phyloP scores from a whole-genome alignment of 768 basidiomycete genomes.

The Dictyophora rubrovolvata region DNA sequence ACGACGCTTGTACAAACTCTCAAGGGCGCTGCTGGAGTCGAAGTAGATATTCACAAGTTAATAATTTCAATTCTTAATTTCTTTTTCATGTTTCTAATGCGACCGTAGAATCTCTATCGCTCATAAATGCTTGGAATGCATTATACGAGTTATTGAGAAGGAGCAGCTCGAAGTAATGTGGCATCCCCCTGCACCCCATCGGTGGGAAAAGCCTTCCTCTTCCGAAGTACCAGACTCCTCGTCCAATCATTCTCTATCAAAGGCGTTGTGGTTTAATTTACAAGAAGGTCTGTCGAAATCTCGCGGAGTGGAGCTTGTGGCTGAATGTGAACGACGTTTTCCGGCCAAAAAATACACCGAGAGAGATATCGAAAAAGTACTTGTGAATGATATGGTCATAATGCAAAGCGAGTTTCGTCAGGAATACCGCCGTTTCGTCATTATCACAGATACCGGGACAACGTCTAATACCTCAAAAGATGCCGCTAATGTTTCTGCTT shows the following conservation, averaged over 20 bases:
- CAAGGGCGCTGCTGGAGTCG: neutral
- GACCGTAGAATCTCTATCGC: constrained; percentile 22
- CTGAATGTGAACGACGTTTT: constrained; percentile 29
- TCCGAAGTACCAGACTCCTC: constrained; percentile 17
- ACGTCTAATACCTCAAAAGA: constrained; percentile 14
- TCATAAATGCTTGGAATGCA: constrained; percentile 30
- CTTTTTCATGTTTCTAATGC: neutral
- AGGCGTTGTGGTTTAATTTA: constrained; percentile 29
- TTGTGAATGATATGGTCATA: constrained; percentile 36
- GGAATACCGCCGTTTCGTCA: constrained; percentile 54
- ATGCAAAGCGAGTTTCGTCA: constrained; percentile 55
- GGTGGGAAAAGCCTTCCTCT: constrained; percentile 28
- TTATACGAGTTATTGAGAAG: constrained; percentile 42
- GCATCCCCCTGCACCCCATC: neutral
- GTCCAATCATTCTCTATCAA: constrained; percentile 4
- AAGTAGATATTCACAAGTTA: neutral
- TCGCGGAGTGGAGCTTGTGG: constrained; percentile 33
- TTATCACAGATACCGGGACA: constrained; percentile 34
- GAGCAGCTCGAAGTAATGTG: constrained; percentile 45
- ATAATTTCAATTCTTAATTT: neutral
- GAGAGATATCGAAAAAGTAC: constrained; percentile 31
- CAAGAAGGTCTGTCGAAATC: constrained; percentile 23
- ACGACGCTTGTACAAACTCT: constrained; percentile 17
- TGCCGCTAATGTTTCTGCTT: neutral
- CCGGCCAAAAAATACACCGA: constrained; percentile 23